Conservation (phyloP, 2,329 filamentous ascomycete species). For the Exophiala mesophila region DNA sequence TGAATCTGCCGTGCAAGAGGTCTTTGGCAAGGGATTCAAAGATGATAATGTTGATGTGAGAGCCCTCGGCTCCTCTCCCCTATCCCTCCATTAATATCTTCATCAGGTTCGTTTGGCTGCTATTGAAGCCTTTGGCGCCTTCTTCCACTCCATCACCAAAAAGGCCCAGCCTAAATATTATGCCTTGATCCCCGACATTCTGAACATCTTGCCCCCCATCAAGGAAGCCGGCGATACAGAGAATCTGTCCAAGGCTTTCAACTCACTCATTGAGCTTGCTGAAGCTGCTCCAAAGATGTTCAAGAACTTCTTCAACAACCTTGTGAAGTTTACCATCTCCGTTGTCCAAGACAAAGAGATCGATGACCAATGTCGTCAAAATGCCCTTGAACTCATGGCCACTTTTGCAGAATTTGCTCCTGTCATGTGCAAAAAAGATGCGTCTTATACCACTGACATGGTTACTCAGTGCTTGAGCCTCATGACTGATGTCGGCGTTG, state of each 20-base stretch:
- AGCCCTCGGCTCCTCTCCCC: constrained; percentile 45
- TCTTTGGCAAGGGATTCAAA: constrained; percentile 88
- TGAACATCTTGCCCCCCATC: constrained; percentile 90
- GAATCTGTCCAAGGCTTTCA: constrained; percentile 79
- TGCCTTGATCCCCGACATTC: constrained; percentile 76
- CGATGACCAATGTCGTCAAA: constrained; percentile 83
- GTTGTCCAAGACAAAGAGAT: constrained; percentile 96
- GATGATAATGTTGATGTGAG: constrained; percentile 69
- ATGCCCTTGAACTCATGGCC: constrained; percentile 93
- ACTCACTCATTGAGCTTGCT: constrained; percentile 88
- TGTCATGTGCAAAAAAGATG: constrained; percentile 89
- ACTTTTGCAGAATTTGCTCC: constrained; percentile 95
- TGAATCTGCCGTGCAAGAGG: constrained; percentile 79
- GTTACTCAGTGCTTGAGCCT: constrained; percentile 95
- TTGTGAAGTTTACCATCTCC: constrained; percentile 87
- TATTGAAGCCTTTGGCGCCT: constrained; percentile 94
- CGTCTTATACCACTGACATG: constrained; percentile 91
- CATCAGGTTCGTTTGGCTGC: constrained; percentile 80
- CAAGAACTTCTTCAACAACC: constrained; percentile 83
- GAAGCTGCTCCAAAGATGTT: constrained; percentile 98
- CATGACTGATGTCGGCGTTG: constrained; percentile 93
- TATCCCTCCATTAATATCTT: no score
- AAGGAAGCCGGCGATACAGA: constrained; percentile 89
- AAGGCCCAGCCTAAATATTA: constrained; percentile 88
- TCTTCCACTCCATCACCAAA: constrained; percentile 87